Conservation (phyloP, 2,329 filamentous ascomycete genomes). For the Ophiostoma ulmi region DNA sequence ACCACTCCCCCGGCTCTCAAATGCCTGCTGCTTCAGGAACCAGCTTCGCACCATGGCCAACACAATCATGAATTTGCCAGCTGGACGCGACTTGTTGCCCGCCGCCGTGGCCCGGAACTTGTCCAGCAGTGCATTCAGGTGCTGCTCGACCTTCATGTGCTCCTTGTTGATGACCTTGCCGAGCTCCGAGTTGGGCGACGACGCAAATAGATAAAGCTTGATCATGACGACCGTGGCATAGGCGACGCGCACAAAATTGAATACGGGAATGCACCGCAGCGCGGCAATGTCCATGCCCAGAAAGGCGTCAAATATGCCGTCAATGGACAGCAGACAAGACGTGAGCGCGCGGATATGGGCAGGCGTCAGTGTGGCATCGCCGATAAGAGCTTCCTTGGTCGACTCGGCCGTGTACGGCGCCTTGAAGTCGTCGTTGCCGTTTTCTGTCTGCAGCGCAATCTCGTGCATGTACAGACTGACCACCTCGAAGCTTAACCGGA, state of each 20-base stretch:
- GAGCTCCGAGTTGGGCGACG: constrained; percentile 58
- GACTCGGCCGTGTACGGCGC: constrained; percentile 44
- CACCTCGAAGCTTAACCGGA: constrained; percentile 60
- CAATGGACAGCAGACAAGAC: constrained; percentile 61
- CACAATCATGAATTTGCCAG: constrained; percentile 66
- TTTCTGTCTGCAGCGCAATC: constrained; percentile 61
- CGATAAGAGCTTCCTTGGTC: constrained; percentile 41
- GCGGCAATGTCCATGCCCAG: constrained; percentile 53
- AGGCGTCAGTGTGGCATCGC: constrained; percentile 41
- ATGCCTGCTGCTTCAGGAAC: constrained; percentile 49
- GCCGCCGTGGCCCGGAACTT: constrained; percentile 62
- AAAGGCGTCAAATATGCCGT: constrained; percentile 62
- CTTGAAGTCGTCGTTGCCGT: constrained; percentile 49
- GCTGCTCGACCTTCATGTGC: constrained; percentile 59
- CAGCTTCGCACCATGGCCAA: constrained; percentile 65
- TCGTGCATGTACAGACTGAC: constrained; percentile 72
- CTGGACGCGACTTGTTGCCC: constrained; percentile 58
- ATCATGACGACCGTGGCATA: constrained; percentile 68
- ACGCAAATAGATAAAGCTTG: constrained; percentile 63
- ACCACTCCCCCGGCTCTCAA: constrained; percentile 13
- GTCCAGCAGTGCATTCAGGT: constrained; percentile 64
- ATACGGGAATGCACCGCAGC: constrained; percentile 62
- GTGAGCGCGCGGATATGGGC: constrained; percentile 63
- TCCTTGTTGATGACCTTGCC: constrained; percentile 64
- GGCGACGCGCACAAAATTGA: constrained; percentile 65